Evolutionary conservation across 768 basidiomycete species (phyloP), one percentile per base, ranked within the genome.

Genomic region (Lentinula sp.): DNA sequence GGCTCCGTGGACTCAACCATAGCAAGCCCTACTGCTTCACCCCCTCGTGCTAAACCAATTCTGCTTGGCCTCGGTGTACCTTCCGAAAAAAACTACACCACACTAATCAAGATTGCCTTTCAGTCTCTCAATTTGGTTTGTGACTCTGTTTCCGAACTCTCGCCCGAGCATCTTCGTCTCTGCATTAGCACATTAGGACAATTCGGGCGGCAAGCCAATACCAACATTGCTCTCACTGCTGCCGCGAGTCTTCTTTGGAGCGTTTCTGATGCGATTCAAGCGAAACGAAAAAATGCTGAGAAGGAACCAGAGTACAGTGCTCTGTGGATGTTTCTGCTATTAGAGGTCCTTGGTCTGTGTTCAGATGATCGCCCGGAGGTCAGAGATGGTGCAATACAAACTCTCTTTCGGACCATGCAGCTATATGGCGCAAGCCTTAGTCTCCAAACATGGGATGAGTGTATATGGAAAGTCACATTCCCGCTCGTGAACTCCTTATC

Each of bases 221-320:
- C 96, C 42, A 99, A 99, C 66, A 96, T 99, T 60, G 92, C 95
- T 1, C 76, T 99, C 59, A 96, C 96, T 0, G 93, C 93, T 0
- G 93, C 95, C 0, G 93, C 93, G 61, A 94, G 93, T 57, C 75
- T 98, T 2, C 77, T 99, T 4, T 98, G 96, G 96, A 90, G 91
- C 62, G 91, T 99, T 0, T 97, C 95, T 0, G 96, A 99, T 69
- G 90, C 93, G 1, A 92, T 98, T 39, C 94, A 96, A 68, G 84
- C 88, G 6, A 90, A 92, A 69, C 82, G 91, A 20, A 87, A 87
- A 65, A 75, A 80, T 61, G 73, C 72, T 4, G 79, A 82, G 42
- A 83, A 85, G 60, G 83, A 85, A 64, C 87, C 85, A 0, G 85
- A 87, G 65, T 93, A 93, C 67, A 92, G 87, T 67, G 83, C 85